Evolutionary conservation across 2,329 filamentous ascomycete species (phyloP), one percentile per base, ranked within the genome.

Genomic region (Ascochyta viciae-villosae): DNA sequence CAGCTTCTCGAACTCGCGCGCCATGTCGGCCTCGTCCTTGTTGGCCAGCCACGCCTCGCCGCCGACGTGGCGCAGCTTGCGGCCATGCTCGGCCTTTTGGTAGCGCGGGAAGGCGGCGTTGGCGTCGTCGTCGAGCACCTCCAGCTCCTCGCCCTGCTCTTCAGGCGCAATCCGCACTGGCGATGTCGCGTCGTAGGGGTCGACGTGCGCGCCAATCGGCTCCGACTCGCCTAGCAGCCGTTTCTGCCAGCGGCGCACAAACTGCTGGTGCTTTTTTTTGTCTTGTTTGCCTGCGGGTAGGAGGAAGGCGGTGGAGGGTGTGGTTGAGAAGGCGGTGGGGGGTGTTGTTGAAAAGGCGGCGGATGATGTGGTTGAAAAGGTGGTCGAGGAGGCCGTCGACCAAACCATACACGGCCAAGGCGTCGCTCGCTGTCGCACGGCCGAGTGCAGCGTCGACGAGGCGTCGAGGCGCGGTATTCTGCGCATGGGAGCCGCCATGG

Each of bases 21-120:
- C 68, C 60, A 70, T 61, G 23, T 68, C 62, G 24, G 34, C 48
- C 54, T 74, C 71, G 24, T 72, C 65, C 31, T 67, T 65, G 51
- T 73, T 60, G 58, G 68, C 68, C 31, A 73, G 64, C 77, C 77
- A 80, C 49, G 80, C 66, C 55, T 80, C 78, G 6, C 76, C 75
- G 34, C 87, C 87, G 31, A 89, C 77, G 45, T 74, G 75, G 61
- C 83, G 78, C 55, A 89, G 70, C 0, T 81, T 82, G 19, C 33
- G 42, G 12, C 50, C 46, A 5, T 57, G 38, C 13, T 58, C 37
- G 3, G 64, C 61, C 19, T 56, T 57, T 19, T 43, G 49, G 43
- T 71, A 57, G 23, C 34, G 26, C 22, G 46, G 44, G 16, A 48
- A 51, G 29, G 13, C n/a, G 3, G 26, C 15, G 23, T 3, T 48